These are phyloP conservation scores for Chernovozyma sophiae-reginae DNA, from an alignment of 1,139 yeast genomes.

Conservation along the genomic window DNA sequence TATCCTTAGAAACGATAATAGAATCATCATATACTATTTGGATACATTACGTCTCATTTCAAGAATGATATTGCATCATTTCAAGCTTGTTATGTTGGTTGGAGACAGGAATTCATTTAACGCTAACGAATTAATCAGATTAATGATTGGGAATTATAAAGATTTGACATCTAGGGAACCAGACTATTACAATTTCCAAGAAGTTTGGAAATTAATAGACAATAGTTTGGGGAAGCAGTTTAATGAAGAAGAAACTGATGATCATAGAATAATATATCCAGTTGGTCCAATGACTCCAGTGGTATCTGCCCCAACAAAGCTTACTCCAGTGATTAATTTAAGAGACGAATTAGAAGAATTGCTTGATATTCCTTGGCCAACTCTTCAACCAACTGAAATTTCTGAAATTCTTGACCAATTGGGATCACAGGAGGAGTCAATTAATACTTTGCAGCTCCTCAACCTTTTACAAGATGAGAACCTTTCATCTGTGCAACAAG, in stretches of 20 bases:
- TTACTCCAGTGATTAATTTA: too few species aligned
- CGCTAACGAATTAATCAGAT: constrained; percentile 33
- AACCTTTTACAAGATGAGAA: background rate
- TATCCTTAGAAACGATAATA: constrained; percentile 39
- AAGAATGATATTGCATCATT: constrained; percentile 32
- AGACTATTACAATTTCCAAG: constrained; percentile 28
- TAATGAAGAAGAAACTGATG: background rate
- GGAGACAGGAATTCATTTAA: constrained; percentile 14
- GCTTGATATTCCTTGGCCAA: background rate
- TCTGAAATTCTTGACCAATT: background rate
- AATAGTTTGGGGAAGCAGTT: constrained; percentile 20
- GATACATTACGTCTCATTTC: constrained; percentile 39
- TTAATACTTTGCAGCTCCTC: background rate
- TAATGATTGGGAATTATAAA: constrained; percentile 24
- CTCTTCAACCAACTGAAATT: background rate
- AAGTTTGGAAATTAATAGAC: constrained; percentile 37
- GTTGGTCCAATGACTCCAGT: background rate
- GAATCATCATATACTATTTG: constrained; percentile 37
- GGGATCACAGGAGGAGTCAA: background rate
- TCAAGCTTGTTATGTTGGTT: constrained; percentile 33
- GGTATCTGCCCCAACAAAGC: background rate
- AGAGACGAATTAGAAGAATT: background rate
- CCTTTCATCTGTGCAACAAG: background rate
- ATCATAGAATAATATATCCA: background rate
- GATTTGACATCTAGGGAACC: constrained; percentile 33